These are phyloP conservation scores for Phylloporus scabripes DNA, from an alignment of 768 basidiomycete genomes.

Conservation along the genomic window DNA sequence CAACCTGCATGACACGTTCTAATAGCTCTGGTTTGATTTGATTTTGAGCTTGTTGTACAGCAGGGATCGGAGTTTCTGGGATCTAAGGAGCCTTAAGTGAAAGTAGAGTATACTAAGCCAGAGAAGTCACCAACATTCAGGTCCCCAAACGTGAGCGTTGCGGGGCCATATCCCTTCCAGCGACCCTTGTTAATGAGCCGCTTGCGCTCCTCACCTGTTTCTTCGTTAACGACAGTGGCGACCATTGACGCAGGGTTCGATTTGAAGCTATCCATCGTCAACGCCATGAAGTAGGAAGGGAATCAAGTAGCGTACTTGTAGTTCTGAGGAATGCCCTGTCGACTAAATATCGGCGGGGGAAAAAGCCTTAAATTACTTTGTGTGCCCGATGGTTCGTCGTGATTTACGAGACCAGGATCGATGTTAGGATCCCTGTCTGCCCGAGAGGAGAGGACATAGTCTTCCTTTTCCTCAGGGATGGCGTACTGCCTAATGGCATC, in stretches of 20 bases:
- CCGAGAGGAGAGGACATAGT: conserved; percentile 41
- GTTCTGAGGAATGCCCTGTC: conserved; percentile 70
- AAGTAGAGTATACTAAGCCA: neutral
- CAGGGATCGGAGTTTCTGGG: conserved; percentile 58
- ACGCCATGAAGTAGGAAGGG: neutral
- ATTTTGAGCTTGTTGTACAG: conserved; percentile 55
- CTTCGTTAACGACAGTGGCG: conserved; percentile 60
- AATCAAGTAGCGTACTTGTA: conserved; percentile 56
- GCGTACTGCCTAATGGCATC: conserved; percentile 65
- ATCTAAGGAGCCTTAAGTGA: conserved; percentile 35
- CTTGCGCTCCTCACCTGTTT: conserved; percentile 76
- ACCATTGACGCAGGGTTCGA: conserved; percentile 69
- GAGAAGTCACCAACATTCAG: conserved; percentile 30
- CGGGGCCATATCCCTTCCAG: conserved; percentile 81
- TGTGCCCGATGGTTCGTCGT: conserved; percentile 16
- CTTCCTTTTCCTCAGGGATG: conserved; percentile 64
- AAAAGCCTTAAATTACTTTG: conserved; percentile 67
- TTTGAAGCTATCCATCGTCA: conserved; percentile 53
- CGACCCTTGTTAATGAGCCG: conserved; percentile 80
- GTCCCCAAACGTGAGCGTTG: conserved; percentile 64
- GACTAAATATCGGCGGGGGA: conserved; percentile 86
- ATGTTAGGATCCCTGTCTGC: conserved; percentile 38
- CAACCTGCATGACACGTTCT: conserved; percentile 49
- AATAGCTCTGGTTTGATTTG: conserved; percentile 52
- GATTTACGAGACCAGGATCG: conserved; percentile 41